Evolutionary conservation across 805 yeast genomes (phyloP), one percentile per base, ranked within the genome.

Genomic region (Metschnikowia kunwiensis): DNA sequence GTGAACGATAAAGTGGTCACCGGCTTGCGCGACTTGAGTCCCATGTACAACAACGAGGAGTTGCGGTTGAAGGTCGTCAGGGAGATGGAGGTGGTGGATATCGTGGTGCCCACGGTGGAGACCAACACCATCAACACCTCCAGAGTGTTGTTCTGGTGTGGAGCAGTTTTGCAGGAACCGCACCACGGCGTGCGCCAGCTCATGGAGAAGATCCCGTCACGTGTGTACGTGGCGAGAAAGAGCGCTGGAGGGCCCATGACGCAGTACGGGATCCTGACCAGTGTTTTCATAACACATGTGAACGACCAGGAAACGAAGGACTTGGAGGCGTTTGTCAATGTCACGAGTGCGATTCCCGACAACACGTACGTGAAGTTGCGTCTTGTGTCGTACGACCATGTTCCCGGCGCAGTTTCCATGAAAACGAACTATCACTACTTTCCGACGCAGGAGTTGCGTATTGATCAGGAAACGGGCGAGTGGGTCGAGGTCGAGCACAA

Each of bases 151-250:
- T 69, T 75, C 32, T 89, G 95, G 93, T 77, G 88, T 34, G 96
- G 96, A 15, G 81, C 88, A 25, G 63, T 82, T 5, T 59, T 89
- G 22, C 97, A 89, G 55, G 74, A 78, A 24, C 96, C 96, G n/a
- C 96, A 87, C 58, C 94, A 84, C 54, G 91, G 93, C 7, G 96
- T 88, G 12, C 77, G 89, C 44, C 96, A 88, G 63, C 78, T 84
- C 24, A 80, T 85, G 75, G 76, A 77, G 35, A 70, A 75, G 38
- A 65, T 86, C 34, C 96, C 95, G 9, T 81, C 91, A 12, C 79
- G 77, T 36, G 93, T 89, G n/a, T 89, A 88, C 54, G 80, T 87
- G 36, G 81, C 87, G 2, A 70, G 79, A 16, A 75, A 84, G 54
- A 73, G 80, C 27, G 73, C 77, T 24, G 95, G 96, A 5, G 86